phyloP scores from a whole-genome alignment of 2,329 filamentous ascomycete species.

The Dryadomyces quercus-mongolicae region DNA sequence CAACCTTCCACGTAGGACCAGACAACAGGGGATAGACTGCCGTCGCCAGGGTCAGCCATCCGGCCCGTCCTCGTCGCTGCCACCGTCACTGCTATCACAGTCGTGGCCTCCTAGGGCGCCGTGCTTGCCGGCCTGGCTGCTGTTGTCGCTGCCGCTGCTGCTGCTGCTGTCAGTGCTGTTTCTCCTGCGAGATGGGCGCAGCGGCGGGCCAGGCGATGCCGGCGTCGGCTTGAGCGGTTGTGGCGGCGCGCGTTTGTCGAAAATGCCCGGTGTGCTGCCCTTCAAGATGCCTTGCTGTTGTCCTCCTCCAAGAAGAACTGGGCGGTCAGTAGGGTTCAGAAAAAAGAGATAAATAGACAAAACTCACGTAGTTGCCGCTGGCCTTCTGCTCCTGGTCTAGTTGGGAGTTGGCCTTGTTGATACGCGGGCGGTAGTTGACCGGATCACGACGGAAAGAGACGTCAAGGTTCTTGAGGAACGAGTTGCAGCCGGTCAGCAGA shows the following conservation, averaged over 20 bases:
- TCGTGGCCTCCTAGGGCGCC: neutral
- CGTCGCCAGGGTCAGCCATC: constrained; percentile 47
- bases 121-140: neutral
- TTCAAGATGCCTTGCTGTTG: constrained; percentile 45
- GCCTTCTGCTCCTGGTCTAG: constrained; percentile 97
- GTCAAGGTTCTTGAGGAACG: constrained; percentile 89
- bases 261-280: constrained; percentile 39
- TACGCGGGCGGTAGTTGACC: constrained; percentile 89
- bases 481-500: constrained; percentile 89
- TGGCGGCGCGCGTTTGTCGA: neutral
- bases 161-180: neutral
- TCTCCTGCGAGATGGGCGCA: neutral
- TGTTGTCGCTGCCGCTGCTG: neutral
- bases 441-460: constrained; percentile 98
- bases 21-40: constrained; percentile 56
- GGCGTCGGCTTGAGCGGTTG: neutral
- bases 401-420: constrained; percentile 95
- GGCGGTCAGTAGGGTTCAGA: neutral
- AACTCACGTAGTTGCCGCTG: constrained; percentile 72
- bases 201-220: neutral
- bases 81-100: neutral
- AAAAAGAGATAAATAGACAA: neutral
- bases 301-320: constrained; percentile 91
- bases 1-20: constrained; percentile 35
- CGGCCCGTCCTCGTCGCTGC: constrained; percentile 43